Base-by-base conservation (phyloP, 2,329 filamentous ascomycete genomes). In the Fusarium sp. region DNA sequence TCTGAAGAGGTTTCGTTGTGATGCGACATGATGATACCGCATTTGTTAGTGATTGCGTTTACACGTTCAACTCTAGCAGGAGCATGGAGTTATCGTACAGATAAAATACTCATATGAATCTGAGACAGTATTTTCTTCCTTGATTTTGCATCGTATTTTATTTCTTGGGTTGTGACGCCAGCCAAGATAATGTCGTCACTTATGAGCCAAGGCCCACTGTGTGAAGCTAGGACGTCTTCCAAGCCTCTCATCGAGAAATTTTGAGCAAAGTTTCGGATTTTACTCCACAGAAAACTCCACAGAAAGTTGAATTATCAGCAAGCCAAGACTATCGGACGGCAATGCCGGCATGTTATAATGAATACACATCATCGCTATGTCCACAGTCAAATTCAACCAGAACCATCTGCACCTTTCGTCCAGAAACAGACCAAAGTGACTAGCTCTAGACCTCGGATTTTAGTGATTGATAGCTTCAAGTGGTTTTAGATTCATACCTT, bases 181-280 rank as follows among this genome's bases (percentile, higher is more conserved):
- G 56, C 56, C 56, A 58, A 58, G 56, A 24, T 58, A 48, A 24
- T 58, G 56, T 49, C 56, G 56, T 58, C 18, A 55, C 21, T 23
- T 31, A 49, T 37, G 24, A 39, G 31, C 39, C 39, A 44, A 31
- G 56, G 56, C 29, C 56, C 56, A 58, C 56, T 11, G n/a, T 12
- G 29, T n/a, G 21, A 23, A 28, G n/a, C 10, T 6, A 33, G 8
- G 31, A 35, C 31, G 31, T 16, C 31, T 16, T 33, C 31, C 31
- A 33, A 31, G 29, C 4, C 10, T 10, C 29, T 31, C 13, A 15
- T 15, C 13, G 29, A 15, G 28, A 12, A 5, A 16, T 35, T 35
- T 18, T 35, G 11, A 35, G 15, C 6, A 35, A 18, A 35, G 31
- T 35, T 35, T 35, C 16, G n/a, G 33, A 35, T 6, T 10, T n/a